Base-by-base conservation (phyloP, 164 flowering plant species). In the Stephania yunnanensis region DNA sequence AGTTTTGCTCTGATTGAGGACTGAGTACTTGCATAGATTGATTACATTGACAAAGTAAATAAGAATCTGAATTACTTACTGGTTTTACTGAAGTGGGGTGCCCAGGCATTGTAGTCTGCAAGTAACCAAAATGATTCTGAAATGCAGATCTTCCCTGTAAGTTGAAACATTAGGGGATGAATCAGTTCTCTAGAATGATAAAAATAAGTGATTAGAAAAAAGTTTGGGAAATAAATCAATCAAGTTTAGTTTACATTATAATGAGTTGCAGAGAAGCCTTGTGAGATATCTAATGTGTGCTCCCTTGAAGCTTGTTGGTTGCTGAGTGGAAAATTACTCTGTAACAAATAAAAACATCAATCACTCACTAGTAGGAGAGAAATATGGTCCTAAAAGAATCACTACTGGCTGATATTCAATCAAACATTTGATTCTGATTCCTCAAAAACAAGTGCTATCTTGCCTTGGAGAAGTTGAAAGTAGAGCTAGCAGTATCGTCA, bases 401-500 rank as follows among this genome's bases (percentile, higher is more conserved):
- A 63, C 7, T 63, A 19, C 25, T 20, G 8, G 29, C 66, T 1
- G 20, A 63, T 9, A 19, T 63, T 10, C 66, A 63, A 19, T 19
- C 15, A 9, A 63, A 63, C 29, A 19, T 19, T 19, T 63, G 66
- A 36, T 36, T 36, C 42, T 36, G 42, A 36, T 36, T 36, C 42
- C 42, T 36, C 1, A 36, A 36, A 36, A 36, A 36, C 42, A 2
- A 36, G 42, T 36, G 42, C 42, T 36, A 0, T 36, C 85, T 86
- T 80, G 80, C 93, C 89, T 88, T 86, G 75, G 89, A 75, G 76
- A 82, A 83, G 79, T 76, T 80, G 58, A 80, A 66, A 74, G 88
- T 88, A 80, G 97, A 93, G 80, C 92, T 91, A 50, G 98, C 98
- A 81, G 98, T 91, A 80, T 93, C 98, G 78, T 86, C 96, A 71